These are phyloP conservation scores for Hericium alpestre DNA, from an alignment of 768 basidiomycete genomes.

Conservation along the genomic window DNA sequence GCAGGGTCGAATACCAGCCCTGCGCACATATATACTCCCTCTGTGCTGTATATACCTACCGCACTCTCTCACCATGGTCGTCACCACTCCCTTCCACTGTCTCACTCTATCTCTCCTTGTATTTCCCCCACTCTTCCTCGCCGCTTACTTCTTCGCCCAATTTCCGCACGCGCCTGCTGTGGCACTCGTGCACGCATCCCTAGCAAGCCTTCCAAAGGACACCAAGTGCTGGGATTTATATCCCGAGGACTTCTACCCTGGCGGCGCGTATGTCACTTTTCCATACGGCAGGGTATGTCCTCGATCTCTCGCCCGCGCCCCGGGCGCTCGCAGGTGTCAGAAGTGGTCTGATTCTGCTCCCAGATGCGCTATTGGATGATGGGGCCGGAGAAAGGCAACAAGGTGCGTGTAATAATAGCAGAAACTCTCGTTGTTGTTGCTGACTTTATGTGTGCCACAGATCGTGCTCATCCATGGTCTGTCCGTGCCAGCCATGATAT, in stretches of 20 bases:
- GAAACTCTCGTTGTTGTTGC: neutral
- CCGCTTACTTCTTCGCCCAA: slow-evolving; percentile 49
- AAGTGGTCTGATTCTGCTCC: neutral
- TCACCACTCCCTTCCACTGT: slow-evolving; percentile 21
- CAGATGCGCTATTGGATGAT: slow-evolving; percentile 71
- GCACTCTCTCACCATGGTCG: slow-evolving; percentile 11
- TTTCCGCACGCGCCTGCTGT: slow-evolving; percentile 54
- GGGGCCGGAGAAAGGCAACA: slow-evolving; percentile 57
- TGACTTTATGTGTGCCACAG: slow-evolving; percentile 24
- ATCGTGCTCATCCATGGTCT: slow-evolving; percentile 71
- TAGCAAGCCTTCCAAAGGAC: slow-evolving; percentile 46
- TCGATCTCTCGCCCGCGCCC: neutral
- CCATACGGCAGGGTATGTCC: slow-evolving; percentile 52
- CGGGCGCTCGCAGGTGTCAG: neutral
- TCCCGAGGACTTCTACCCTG: slow-evolving; percentile 55
- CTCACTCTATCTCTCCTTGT: slow-evolving; percentile 47
- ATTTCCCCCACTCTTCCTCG: slow-evolving; percentile 49
- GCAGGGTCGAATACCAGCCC: neutral
- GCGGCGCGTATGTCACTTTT: slow-evolving; percentile 52
- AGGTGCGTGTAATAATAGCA: slow-evolving; percentile 30
- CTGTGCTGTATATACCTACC: neutral
- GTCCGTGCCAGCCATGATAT: slow-evolving; percentile 66
- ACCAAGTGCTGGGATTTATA: slow-evolving; percentile 61
- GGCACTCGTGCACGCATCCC: slow-evolving; percentile 41
- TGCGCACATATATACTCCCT: neutral